Conservation (phyloP, 2,329 filamentous ascomycete species). For the Trichoderma koningii region DNA sequence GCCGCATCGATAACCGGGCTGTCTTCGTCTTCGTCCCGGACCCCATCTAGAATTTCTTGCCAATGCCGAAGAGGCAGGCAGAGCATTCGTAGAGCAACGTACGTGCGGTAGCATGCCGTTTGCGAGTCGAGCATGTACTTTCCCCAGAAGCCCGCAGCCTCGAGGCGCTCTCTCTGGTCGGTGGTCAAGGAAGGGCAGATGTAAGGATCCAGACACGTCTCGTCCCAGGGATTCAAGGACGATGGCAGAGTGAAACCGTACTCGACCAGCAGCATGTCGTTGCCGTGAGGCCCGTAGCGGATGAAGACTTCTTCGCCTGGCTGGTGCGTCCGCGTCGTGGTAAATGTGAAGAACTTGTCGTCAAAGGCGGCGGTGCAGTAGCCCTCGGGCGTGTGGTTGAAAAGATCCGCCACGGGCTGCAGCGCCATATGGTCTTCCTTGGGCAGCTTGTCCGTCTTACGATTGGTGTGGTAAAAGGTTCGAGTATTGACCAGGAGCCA, state of each 20-base stretch:
- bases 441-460: conserved; percentile 46
- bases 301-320: conserved; percentile 66
- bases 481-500: conserved; percentile 65
- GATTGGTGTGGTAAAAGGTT: conserved; percentile 59
- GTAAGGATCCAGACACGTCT: conserved; percentile 51
- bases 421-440: conserved; percentile 65
- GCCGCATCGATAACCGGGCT: conserved; percentile 42
- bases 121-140: conserved; percentile 54
- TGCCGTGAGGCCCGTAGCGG: conserved; percentile 68
- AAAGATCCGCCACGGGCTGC: conserved; percentile 72
- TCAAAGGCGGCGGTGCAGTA: conserved; percentile 61
- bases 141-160: conserved; percentile 52
- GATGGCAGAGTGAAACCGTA: conserved; percentile 57
- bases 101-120: conserved; percentile 57
- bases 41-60: conserved; percentile 49
- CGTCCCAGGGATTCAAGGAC: conserved; percentile 53
- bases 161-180: conserved; percentile 43
- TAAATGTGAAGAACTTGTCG: conserved; percentile 55
- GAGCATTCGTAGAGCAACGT: conserved; percentile 52
- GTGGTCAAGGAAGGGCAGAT: conserved; percentile 45
- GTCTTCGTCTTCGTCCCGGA: conserved; percentile 50
- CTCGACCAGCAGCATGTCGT: conserved; percentile 71
- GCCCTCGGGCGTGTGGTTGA: conserved; percentile 58
- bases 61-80: conserved; percentile 45
- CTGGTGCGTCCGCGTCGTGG: conserved; percentile 52